Evolutionary conservation across 352 stramenopile genomes (phyloP).

Genomic region (Phytophthora citricola): DNA sequence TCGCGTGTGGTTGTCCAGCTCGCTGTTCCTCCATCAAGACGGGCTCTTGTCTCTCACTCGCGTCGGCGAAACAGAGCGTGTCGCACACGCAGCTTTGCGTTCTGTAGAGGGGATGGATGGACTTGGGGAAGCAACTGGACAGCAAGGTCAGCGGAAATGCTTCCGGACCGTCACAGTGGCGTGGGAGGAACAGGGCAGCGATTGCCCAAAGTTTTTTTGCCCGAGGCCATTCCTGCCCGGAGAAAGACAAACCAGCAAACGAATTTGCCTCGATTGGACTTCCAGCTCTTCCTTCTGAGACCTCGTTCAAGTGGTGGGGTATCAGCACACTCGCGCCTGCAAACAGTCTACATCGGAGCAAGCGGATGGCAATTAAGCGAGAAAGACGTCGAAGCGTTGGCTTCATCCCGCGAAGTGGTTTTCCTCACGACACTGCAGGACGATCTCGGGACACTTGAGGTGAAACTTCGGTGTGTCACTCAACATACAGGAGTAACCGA

Average conservation of each 20-base stretch:
- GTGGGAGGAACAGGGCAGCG: slow-evolving; percentile 32
- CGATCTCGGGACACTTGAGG: slow-evolving; percentile 43
- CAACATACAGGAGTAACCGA: slow-evolving; percentile 1
- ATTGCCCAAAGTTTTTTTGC: slow-evolving; percentile 27
- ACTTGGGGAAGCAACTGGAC: slow-evolving; percentile 3
- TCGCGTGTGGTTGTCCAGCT: slow-evolving; percentile 48
- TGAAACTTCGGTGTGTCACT: slow-evolving; percentile 36
- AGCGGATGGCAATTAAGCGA: slow-evolving; percentile 38
- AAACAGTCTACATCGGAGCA: slow-evolving; percentile 44
- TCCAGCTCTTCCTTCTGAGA: slow-evolving; percentile 46
- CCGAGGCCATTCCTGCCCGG: neutral
- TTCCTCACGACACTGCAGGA: slow-evolving; percentile 46
- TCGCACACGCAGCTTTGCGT: slow-evolving; percentile 39
- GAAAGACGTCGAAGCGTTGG: slow-evolving; percentile 49
- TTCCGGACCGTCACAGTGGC: slow-evolving; percentile 34
- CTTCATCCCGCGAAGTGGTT: slow-evolving; percentile 51
- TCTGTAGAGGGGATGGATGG: slow-evolving; percentile 16
- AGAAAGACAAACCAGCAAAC: slow-evolving; percentile 11
- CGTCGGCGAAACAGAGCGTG: slow-evolving; percentile 25
- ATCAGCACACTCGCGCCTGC: slow-evolving; percentile 20
- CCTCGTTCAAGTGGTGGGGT: slow-evolving; percentile 12
- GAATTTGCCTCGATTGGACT: slow-evolving; percentile 34
- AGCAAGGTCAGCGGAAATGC: slow-evolving; percentile 14
- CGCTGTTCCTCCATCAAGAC: slow-evolving; percentile 36
- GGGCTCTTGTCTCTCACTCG: slow-evolving; percentile 47